A percentile compares a stretch with the other conserved stretches of the same genome.
Conservation (phyloP, 495 filamentous ascomycete genomes). For the Talaromyces ruber region DNA sequence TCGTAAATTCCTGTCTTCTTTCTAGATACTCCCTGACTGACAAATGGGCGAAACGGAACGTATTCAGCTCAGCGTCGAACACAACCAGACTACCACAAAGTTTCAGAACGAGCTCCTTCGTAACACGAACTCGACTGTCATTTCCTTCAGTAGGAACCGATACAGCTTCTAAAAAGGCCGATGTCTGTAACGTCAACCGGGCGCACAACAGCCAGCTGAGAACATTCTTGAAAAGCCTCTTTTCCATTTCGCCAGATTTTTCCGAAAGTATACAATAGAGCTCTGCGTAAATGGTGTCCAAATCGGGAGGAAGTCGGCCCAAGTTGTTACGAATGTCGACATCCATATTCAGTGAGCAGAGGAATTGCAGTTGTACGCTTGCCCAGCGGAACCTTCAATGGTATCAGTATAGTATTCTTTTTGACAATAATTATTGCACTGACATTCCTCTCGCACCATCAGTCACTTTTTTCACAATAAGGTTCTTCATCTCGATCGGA, state of each 20-base stretch:
- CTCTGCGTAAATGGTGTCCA: slow-evolving; percentile 16
- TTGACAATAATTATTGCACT: slow-evolving; percentile 9
- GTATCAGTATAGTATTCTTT: neutral
- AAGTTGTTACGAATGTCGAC: slow-evolving; percentile 12
- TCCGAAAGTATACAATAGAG: slow-evolving; percentile 12
- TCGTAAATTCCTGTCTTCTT: neutral
- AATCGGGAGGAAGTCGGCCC: slow-evolving; percentile 15
- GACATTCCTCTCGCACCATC: slow-evolving; percentile 25
- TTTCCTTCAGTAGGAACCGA: neutral
- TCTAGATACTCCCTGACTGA: slow-evolving; percentile 18
- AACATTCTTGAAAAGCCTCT: neutral
- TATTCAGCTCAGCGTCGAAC: slow-evolving; percentile 11
- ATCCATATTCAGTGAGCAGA: slow-evolving; percentile 3
- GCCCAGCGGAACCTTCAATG: too few relatives aligned
- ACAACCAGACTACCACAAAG: slow-evolving; percentile 19
- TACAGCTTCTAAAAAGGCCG: neutral
- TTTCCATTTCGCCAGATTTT: neutral
- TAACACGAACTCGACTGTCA: neutral
- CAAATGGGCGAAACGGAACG: slow-evolving; percentile 18
- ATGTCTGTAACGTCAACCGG: neutral
- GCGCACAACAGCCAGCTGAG: neutral
- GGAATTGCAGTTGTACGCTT: too few relatives aligned
- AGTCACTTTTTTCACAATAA: slow-evolving; percentile 15
- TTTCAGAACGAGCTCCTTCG: slow-evolving; percentile 9
- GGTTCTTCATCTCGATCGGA: slow-evolving; percentile 9